Base-by-base conservation (phyloP, 2,329 filamentous ascomycete genomes). In the Ophiobolus disseminans region DNA sequence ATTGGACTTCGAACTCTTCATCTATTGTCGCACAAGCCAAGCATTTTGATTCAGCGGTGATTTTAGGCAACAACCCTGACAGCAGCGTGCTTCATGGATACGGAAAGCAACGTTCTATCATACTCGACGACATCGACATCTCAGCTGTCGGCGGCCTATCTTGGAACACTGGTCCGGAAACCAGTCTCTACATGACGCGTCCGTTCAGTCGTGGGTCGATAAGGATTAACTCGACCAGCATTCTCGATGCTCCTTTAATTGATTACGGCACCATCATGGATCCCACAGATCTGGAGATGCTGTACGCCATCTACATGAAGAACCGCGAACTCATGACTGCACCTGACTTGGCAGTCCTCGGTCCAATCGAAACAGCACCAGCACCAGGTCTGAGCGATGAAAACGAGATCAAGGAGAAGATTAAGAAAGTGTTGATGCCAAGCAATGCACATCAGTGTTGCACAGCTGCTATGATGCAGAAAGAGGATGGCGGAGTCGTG, bases 211-310 rank as follows among this genome's bases (percentile, higher is more conserved):
- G 70, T 31, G 72, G 70, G 8, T 64, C 60, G 14, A 66, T 73
- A 26, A 60, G 55, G 4, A 55, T 72, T 40, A 66, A 69, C 47
- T 63, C 65, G 7, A 60, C 62, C 13, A 61, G 70, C 37, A 66
- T 66, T 3, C 30, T 41, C 2, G 55, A 48, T 7, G 49, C 55
- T 2, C 68, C 66, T 0, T 46, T 68, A 7, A 45, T 70, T 32
- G 49, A 69, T 25, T 71, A 58, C 48, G 63, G 62, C 40, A 63
- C 70, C n/a, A 68, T 55, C 30, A 47, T 61, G 22, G 68, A 74
- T 52, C 69, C 69, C 1, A 40, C 67, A 7, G 74, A 76, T 48
- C 64, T 35, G 10, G 66, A 56, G 52, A 45, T 73, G 11, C 41
- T 73, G 1, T 54, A 66, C 2, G 62, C 62, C 13, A 59, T 68